These are phyloP conservation scores for Echeveria elegans DNA, from an alignment of 164 flowering plant species.

Conservation along the genomic window DNA sequence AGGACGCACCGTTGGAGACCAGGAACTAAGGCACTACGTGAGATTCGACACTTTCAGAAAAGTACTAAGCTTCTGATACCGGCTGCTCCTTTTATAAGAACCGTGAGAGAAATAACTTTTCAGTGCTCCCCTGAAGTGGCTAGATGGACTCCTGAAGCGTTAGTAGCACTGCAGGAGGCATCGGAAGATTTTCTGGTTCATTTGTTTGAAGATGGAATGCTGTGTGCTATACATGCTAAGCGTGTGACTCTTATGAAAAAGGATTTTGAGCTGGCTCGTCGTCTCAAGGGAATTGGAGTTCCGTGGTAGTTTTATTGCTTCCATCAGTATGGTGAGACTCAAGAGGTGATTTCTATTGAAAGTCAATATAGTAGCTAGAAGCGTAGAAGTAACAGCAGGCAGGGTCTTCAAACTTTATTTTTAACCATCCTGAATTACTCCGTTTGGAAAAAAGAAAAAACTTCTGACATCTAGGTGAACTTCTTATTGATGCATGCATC, in stretches of 20 bases:
- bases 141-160: conserved; percentile 65
- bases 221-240: conserved; percentile 81
- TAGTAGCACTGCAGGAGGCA: conserved; percentile 64
- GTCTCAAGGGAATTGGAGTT: conserved; percentile 51
- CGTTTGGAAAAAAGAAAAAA: neutral
- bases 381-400: neutral
- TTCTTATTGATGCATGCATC: neutral
- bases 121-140: conserved; percentile 17
- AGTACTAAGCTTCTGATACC: conserved; percentile 30
- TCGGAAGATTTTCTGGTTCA: conserved; percentile 59
- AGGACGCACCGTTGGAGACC: conserved; percentile 36
- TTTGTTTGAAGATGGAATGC: conserved; percentile 59
- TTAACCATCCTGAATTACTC: neutral
- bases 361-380: neutral
- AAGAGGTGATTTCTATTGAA: neutral
- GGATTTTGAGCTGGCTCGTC: conserved; percentile 62
- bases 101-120: conserved; percentile 31
- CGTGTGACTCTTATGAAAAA: conserved; percentile 75
- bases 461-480: too few species aligned
- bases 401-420: neutral
- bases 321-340: neutral
- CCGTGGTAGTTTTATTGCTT: conserved; percentile 32
- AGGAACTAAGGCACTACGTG: conserved; percentile 53
- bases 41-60: conserved; percentile 46
- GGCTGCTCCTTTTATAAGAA: conserved; percentile 40